Percentiles rank a stretch among this genome's conserved stretches.
phyloP scores from a whole-genome alignment of 1,284 basidiomycete species.

The Volvariella surrecta region DNA sequence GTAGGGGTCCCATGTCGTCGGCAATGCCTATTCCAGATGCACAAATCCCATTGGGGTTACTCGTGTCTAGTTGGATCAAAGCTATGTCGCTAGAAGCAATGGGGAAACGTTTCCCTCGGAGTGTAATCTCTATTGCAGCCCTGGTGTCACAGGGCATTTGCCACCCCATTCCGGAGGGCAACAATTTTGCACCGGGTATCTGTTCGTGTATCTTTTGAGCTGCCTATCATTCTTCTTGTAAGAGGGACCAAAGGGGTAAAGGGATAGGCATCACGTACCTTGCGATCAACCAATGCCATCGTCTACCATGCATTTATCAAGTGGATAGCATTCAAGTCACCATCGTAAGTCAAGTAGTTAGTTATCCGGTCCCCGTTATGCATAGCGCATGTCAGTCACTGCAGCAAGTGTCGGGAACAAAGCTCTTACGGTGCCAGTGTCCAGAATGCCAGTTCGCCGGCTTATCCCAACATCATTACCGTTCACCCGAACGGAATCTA shows the following conservation, averaged over 20 bases:
- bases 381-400: too few relatives aligned
- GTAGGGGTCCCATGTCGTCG: slow-evolving; percentile 46
- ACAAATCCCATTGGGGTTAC: slow-evolving; percentile 48
- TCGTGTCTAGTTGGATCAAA: slow-evolving; percentile 51
- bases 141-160: slow-evolving; percentile 69
- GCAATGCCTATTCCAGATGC: slow-evolving; percentile 64
- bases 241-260: slow-evolving; percentile 1
- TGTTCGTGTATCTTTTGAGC: slow-evolving; percentile 41
- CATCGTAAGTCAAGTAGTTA: too few relatives aligned
- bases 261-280: background rate
- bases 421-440: slow-evolving; percentile 54
- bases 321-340: slow-evolving; percentile 7
- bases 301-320: slow-evolving; percentile 49
- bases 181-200: slow-evolving; percentile 47
- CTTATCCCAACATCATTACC: slow-evolving; percentile 37
- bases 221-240: slow-evolving; percentile 31
- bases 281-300: slow-evolving; percentile 13
- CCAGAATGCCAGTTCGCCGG: slow-evolving; percentile 56
- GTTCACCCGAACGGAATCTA: slow-evolving; percentile 47
- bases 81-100: slow-evolving; percentile 61
- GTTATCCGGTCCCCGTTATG: too few relatives aligned
- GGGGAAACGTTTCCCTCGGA: slow-evolving; percentile 51
- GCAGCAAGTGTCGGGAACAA: background rate
- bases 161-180: slow-evolving; percentile 42
- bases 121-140: slow-evolving; percentile 50